A percentile compares a stretch with the other conserved stretches of the same genome.
These are phyloP conservation scores for Candida berthetii DNA, from an alignment of 805 yeast species.

Conservation along the genomic window DNA sequence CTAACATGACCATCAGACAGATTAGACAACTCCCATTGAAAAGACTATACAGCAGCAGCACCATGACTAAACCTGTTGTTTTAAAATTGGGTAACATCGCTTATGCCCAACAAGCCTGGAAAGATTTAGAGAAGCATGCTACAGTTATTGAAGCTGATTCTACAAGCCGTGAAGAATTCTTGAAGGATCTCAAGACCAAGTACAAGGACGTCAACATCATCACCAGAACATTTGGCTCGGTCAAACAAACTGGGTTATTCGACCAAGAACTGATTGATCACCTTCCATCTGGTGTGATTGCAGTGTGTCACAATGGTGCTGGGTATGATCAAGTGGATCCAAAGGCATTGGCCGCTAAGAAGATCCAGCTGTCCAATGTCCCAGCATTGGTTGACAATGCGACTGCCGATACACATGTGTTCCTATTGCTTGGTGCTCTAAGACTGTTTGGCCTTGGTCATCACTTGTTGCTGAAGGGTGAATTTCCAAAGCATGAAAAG, in stretches of 20 bases:
- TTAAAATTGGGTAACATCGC: slow-evolving; percentile 57
- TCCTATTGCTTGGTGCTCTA: slow-evolving; percentile 52
- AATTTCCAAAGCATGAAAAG: slow-evolving; percentile 53
- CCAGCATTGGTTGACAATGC: slow-evolving; percentile 64
- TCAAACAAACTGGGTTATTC: slow-evolving; percentile 51
- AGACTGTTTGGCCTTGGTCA: slow-evolving; percentile 64
- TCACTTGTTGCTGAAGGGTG: slow-evolving; percentile 44
- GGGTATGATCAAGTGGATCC: slow-evolving; percentile 73
- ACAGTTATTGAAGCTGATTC: slow-evolving; percentile 42
- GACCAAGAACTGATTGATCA: slow-evolving; percentile 53
- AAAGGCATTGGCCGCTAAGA: slow-evolving; percentile 39
- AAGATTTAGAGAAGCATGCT: slow-evolving; percentile 35
- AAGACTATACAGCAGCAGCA: slow-evolving; percentile 4
- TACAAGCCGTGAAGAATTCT: slow-evolving; percentile 28
- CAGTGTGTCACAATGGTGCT: slow-evolving; percentile 63
- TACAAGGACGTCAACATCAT: slow-evolving; percentile 27
- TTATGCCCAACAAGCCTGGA: slow-evolving; percentile 65
- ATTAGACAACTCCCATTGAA: no score
- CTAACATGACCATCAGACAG: no score
- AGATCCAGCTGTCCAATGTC: slow-evolving; percentile 62
- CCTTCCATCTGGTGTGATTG: slow-evolving; percentile 47
- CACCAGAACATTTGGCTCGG: slow-evolving; percentile 49
- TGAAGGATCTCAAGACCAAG: slow-evolving; percentile 25
- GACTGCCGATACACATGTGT: slow-evolving; percentile 69
- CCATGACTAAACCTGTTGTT: slow-evolving; percentile 43